Evolutionary conservation across 306 rosid species (phyloP).

Genomic region (Vachellia pachyceras): DNA sequence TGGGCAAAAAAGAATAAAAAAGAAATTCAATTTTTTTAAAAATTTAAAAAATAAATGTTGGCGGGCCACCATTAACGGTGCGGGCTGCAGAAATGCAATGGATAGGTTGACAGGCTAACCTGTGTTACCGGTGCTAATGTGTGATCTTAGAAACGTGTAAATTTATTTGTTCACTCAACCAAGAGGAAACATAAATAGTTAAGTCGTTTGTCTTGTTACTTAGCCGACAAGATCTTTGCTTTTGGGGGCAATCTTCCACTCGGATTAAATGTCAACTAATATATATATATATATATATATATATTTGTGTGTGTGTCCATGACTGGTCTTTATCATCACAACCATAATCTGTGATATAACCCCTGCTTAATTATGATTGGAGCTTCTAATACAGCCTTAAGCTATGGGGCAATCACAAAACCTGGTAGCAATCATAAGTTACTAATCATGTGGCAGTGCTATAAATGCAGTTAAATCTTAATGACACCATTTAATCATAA

Average conservation of each 20-base stretch:
- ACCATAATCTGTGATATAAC: not conserved
- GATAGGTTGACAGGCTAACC: too few relatives aligned
- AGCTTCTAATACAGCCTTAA: conserved; percentile 5
- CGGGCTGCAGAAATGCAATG: too few relatives aligned
- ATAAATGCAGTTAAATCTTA: not conserved
- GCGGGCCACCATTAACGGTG: too few relatives aligned
- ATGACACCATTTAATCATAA: not conserved
- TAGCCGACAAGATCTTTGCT: conserved; percentile 52
- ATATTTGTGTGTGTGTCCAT: too few relatives aligned
- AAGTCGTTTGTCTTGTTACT: conserved; percentile 34
- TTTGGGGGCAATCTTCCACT: not conserved
- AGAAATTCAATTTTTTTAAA: too few relatives aligned
- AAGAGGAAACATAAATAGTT: not conserved
- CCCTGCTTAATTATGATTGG: not conserved
- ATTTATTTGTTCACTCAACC: not conserved
- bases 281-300: not conserved
- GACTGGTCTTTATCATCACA: not conserved
- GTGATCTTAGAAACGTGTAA: too few relatives aligned
- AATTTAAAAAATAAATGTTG: too few relatives aligned
- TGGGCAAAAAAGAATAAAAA: too few relatives aligned
- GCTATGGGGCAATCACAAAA: not conserved
- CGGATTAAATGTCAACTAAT: conserved; percentile 7
- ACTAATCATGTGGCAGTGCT: not conserved
- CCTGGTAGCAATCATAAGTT: not conserved
- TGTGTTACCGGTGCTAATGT: too few relatives aligned